Evolutionary conservation across 1,284 basidiomycete species (phyloP).

Genomic region (Neolentinus lepideus): DNA sequence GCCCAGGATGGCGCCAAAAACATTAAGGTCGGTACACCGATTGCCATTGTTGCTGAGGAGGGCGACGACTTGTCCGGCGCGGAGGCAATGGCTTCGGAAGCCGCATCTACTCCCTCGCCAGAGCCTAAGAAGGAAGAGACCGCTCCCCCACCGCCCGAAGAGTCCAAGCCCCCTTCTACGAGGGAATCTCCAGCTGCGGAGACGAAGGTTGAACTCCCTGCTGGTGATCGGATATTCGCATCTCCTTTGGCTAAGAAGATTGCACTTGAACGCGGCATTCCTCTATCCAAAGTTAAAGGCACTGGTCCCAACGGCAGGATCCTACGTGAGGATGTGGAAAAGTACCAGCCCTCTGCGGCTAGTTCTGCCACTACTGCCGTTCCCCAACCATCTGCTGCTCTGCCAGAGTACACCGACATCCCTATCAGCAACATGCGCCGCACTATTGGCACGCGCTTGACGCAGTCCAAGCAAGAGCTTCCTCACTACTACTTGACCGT

Average conservation of each 20-base stretch:
- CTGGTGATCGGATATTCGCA: constrained; percentile 85
- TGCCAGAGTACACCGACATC: constrained; percentile 73
- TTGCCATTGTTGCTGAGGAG: constrained; percentile 89
- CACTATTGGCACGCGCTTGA: constrained; percentile 85
- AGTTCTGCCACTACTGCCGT: constrained; percentile 32
- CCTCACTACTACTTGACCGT: constrained; percentile 99
- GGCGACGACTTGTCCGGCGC: constrained; percentile 89
- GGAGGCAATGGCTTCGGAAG: constrained; percentile 68
- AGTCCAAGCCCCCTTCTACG: constrained; percentile 35
- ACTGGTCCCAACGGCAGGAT: constrained; percentile 94
- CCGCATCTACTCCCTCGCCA: constrained; percentile 29
- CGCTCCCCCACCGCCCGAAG: constrained; percentile 13
- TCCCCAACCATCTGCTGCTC: constrained; percentile 32
- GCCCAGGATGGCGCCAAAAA: constrained; percentile 80
- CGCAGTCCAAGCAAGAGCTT: constrained; percentile 88
- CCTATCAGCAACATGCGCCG: constrained; percentile 96
- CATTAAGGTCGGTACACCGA: constrained; percentile 79
- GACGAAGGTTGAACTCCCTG: constrained; percentile 48
- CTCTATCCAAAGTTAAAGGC: constrained; percentile 88
- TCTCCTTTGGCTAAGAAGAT: constrained; percentile 96
- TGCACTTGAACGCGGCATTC: constrained; percentile 92
- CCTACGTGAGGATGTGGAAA: constrained; percentile 90
- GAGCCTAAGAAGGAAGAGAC: constrained; percentile 1
- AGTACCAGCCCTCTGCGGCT: constrained; percentile 58
- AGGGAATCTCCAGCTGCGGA: constrained; percentile 9